phyloP scores from a whole-genome alignment of 2,329 filamentous ascomycete genomes.

The Microcyclosporella mali region DNA sequence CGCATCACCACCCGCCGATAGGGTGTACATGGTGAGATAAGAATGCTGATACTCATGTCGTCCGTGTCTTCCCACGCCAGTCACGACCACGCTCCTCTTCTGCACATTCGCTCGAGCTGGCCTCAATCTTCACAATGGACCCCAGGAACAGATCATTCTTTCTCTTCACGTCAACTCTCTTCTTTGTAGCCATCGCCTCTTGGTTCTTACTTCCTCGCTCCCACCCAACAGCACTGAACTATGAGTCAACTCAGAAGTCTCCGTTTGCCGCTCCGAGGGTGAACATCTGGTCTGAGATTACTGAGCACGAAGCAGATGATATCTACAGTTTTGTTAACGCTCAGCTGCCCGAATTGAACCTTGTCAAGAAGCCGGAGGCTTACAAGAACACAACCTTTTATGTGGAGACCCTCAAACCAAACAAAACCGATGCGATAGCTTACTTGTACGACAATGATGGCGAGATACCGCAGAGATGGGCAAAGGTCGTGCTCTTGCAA shows the following conservation, averaged over 20 bases:
- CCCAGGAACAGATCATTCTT: constrained; percentile 9
- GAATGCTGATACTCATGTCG: too few species aligned
- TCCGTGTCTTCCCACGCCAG: not conserved
- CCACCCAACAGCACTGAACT: not conserved
- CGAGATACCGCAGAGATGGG: constrained; percentile 37
- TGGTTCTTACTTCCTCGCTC: constrained; percentile 14
- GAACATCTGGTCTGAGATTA: constrained; percentile 40
- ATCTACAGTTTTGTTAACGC: constrained; percentile 38
- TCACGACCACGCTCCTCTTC: too few species aligned
- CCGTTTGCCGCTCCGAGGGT: constrained; percentile 35
- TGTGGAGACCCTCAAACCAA: constrained; percentile 40
- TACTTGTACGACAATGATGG: constrained; percentile 38
- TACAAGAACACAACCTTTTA: constrained; percentile 26
- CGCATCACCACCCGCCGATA: not conserved
- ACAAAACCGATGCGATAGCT: constrained; percentile 45
- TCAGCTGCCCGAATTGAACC: constrained; percentile 25
- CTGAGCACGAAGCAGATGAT: constrained; percentile 33
- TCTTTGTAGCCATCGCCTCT: constrained; percentile 13
- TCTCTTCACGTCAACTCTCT: constrained; percentile 11
- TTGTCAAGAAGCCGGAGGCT: constrained; percentile 19
- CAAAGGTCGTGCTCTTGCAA: constrained; percentile 41
- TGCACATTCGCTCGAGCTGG: not conserved
- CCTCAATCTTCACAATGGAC: constrained; percentile 10
- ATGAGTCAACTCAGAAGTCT: constrained; percentile 1
- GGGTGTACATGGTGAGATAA: not conserved